These are phyloP conservation scores for Fraxinus platypoda DNA, from an alignment of 305 asterid genomes.

Conservation along the genomic window DNA sequence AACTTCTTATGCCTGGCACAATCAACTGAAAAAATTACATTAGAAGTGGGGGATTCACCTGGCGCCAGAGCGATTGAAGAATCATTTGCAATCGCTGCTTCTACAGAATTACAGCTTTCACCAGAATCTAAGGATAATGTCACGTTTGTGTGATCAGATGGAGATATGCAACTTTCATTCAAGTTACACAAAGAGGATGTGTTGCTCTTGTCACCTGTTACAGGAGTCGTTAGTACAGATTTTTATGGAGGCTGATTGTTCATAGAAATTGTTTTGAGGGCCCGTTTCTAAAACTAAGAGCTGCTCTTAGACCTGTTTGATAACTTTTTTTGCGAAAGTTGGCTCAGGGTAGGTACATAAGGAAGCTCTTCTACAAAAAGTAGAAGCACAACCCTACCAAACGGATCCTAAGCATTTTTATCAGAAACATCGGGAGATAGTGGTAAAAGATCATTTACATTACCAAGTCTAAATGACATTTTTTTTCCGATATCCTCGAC, in stretches of 20 bases:
- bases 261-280: slow-evolving; percentile 35
- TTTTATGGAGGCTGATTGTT: slow-evolving; percentile 26
- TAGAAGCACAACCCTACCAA: neutral
- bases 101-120: slow-evolving; percentile 29
- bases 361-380: neutral
- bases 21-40: slow-evolving; percentile 23
- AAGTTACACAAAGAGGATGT: slow-evolving; percentile 20
- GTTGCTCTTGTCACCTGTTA: slow-evolving; percentile 28
- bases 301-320: neutral
- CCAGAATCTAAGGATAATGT: slow-evolving; percentile 17
- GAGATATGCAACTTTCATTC: slow-evolving; percentile 23
- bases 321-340: neutral
- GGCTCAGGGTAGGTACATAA: neutral
- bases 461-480: slow-evolving; percentile 4
- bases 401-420: slow-evolving; percentile 7
- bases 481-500: slow-evolving; percentile 23
- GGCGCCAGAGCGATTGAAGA: neutral
- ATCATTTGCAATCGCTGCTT: slow-evolving; percentile 23
- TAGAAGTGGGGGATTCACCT: slow-evolving; percentile 26
- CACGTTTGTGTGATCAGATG: slow-evolving; percentile 22
- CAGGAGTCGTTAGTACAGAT: slow-evolving; percentile 21
- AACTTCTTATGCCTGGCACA: slow-evolving; percentile 30
- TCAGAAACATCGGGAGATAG: slow-evolving; percentile 20
- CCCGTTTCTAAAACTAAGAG: neutral
- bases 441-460: slow-evolving; percentile 15